Evolutionary conservation across 257 asterid species (phyloP).

Genomic region (Jasminum sambac): DNA sequence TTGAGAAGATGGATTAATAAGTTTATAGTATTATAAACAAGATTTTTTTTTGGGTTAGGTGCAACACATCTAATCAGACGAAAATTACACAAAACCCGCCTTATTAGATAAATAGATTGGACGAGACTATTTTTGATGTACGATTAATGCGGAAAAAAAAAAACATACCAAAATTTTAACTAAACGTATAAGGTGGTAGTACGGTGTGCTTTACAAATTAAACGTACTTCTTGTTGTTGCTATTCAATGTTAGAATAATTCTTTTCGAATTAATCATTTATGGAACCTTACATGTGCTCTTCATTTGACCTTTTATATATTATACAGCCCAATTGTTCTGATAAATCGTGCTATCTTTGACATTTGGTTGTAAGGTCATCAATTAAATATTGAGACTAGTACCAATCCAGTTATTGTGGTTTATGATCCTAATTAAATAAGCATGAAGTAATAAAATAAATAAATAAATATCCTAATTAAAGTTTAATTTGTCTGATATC

Average conservation of each 20-base stretch:
- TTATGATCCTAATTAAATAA: neutral
- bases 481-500: no score
- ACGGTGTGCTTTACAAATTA: neutral
- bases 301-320: slow-evolving; percentile 16
- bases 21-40: neutral
- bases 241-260: neutral
- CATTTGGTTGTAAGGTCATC: slow-evolving; percentile 21
- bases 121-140: neutral
- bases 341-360: slow-evolving; percentile 41
- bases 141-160: no score
- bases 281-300: slow-evolving; percentile 36
- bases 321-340: slow-evolving; percentile 23
- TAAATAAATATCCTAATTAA: no score
- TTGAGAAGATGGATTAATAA: no score
- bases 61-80: neutral
- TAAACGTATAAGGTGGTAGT: neutral
- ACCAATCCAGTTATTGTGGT: neutral
- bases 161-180: neutral
- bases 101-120: neutral
- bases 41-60: neutral
- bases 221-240: slow-evolving; percentile 18
- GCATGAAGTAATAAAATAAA: no score
- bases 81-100: neutral
- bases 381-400: neutral
- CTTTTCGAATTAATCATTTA: slow-evolving; percentile 12